Evolutionary conservation across 768 basidiomycete genomes (phyloP).

Genomic region (Thelephora ganbajun): DNA sequence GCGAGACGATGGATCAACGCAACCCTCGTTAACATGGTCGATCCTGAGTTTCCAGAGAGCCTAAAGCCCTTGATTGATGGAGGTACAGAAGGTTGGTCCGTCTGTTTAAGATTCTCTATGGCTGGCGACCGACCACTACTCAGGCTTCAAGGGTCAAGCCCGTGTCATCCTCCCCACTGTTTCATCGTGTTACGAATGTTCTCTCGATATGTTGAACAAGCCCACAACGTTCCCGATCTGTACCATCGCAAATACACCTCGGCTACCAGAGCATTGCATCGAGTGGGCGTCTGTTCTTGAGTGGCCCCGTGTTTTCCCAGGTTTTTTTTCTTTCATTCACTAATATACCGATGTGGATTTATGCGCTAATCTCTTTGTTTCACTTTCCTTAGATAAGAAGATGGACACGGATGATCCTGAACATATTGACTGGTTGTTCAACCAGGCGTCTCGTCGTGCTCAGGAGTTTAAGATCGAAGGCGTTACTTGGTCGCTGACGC

Average conservation of each 20-base stretch:
- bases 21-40: constrained; percentile 88
- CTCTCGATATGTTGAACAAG: constrained; percentile 96
- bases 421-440: constrained; percentile 89
- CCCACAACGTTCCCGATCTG: constrained; percentile 96
- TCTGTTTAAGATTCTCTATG: background rate
- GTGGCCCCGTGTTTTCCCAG: constrained; percentile 90
- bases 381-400: constrained; percentile 61
- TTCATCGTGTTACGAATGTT: constrained; percentile 96
- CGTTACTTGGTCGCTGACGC: constrained; percentile 93
- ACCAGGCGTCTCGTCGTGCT: constrained; percentile 67
- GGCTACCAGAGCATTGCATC: constrained; percentile 96
- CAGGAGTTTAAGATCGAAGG: constrained; percentile 95
- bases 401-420: constrained; percentile 96
- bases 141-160: constrained; percentile 97
- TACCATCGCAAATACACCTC: constrained; percentile 97
- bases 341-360: background rate
- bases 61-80: constrained; percentile 96
- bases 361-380: background rate
- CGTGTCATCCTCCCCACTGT: constrained; percentile 92
- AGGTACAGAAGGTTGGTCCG: constrained; percentile 77
- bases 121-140: background rate
- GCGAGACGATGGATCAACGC: constrained; percentile 98
- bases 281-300: constrained; percentile 99
- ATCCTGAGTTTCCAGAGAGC: constrained; percentile 84
- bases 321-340: constrained; percentile 25